Conservation (phyloP, 1,284 basidiomycete species). For the Melampsora larici-populina region DNA sequence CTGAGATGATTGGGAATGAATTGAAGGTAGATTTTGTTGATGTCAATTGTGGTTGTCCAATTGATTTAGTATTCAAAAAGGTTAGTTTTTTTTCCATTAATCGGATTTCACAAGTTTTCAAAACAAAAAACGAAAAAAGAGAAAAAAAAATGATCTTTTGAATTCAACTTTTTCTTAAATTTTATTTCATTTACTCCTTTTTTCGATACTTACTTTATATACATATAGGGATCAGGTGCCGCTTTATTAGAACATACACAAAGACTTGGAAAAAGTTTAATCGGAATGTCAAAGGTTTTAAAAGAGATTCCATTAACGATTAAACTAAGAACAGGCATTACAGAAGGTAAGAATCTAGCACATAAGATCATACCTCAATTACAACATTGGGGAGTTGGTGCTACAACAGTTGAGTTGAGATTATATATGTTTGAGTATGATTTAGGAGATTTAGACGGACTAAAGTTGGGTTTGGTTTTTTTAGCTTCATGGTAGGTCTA, state of each 20-base stretch:
- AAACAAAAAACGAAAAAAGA: not conserved
- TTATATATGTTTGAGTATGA: not conserved
- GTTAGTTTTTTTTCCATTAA: not conserved
- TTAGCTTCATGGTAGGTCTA: slow-evolving; percentile 65
- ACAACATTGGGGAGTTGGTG: slow-evolving; percentile 68
- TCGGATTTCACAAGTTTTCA: too few relatives aligned
- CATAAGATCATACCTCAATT: slow-evolving; percentile 87
- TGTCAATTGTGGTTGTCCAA: slow-evolving; percentile 93
- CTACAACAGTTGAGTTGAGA: slow-evolving; percentile 66
- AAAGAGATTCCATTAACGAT: slow-evolving; percentile 93
- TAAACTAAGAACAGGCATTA: slow-evolving; percentile 84
- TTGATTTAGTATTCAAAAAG: slow-evolving; percentile 65
- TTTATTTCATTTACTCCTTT: slow-evolving; percentile 49
- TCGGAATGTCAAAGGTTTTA: slow-evolving; percentile 86
- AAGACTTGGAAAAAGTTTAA: slow-evolving; percentile 77
- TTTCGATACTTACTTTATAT: slow-evolving; percentile 47
- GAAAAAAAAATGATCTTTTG: not conserved
- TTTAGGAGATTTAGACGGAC: not conserved
- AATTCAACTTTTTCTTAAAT: not conserved
- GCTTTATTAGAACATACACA: slow-evolving; percentile 76
- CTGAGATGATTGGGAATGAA: slow-evolving; percentile 65
- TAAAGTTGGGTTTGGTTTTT: not conserved
- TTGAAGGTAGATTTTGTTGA: slow-evolving; percentile 82
- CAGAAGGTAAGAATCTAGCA: slow-evolving; percentile 62
- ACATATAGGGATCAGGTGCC: slow-evolving; percentile 54